These are phyloP conservation scores for Parachlorella kessleri DNA, from an alignment of 139 green algal species.

Conservation along the genomic window DNA sequence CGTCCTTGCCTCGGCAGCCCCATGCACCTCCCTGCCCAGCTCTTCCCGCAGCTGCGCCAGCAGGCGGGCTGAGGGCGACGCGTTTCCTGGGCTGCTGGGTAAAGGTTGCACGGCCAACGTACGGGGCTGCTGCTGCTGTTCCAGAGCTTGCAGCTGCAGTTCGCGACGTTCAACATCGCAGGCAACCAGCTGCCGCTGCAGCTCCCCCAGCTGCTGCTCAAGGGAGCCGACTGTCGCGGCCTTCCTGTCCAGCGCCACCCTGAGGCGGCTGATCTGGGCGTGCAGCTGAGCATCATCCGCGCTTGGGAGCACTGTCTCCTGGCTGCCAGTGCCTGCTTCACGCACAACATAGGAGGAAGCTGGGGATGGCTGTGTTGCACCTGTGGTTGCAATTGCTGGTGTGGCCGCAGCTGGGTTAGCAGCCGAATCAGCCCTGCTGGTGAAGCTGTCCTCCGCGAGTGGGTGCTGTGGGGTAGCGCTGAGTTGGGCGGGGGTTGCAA, in stretches of 20 bases:
- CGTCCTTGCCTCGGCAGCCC: neutral
- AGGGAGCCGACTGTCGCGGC: conserved; percentile 5
- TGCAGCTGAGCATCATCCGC: conserved; percentile 24
- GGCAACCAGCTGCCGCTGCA: neutral
- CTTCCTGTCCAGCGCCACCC: conserved; percentile 16
- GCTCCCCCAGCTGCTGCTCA: conserved; percentile 1
- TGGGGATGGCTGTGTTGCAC: neutral
- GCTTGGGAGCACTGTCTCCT: neutral
- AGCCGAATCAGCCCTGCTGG: neutral
- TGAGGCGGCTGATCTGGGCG: neutral
- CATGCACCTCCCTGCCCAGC: neutral
- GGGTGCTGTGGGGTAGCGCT: too few species aligned
- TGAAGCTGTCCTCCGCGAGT: too few species aligned
- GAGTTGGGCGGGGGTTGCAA: too few species aligned
- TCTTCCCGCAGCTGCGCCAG: conserved; percentile 5
- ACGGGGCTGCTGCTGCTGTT: neutral
- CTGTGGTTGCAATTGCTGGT: neutral
- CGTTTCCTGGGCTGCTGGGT: neutral
- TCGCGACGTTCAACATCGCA: neutral
- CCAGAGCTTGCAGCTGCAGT: neutral
- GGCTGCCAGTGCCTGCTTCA: neutral
- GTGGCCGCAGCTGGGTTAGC: neutral
- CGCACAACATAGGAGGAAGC: neutral
- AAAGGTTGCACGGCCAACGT: neutral
- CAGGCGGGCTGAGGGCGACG: neutral